phyloP scores from a whole-genome alignment of 345 rosid genomes.

The Melastoma malabathricum region DNA sequence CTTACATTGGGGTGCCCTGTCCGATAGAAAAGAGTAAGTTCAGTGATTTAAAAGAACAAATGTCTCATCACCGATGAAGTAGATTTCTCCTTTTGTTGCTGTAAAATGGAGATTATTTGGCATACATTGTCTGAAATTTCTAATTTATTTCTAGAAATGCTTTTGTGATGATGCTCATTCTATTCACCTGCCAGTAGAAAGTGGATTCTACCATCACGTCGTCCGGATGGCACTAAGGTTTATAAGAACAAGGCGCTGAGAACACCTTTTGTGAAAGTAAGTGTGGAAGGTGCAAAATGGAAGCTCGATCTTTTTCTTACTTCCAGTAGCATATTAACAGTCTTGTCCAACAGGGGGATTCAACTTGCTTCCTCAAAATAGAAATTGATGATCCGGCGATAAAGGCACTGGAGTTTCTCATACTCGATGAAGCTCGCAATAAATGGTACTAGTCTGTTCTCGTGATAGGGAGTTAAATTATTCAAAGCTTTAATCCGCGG shows the following conservation, averaged over 20 bases:
- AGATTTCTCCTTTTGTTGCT: no score
- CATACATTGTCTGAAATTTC: no score
- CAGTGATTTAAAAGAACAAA: not conserved
- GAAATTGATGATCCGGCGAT: constrained; percentile 72
- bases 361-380: constrained; percentile 44
- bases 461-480: constrained; percentile 7
- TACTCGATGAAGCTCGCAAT: constrained; percentile 68
- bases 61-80: no score
- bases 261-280: constrained; percentile 73
- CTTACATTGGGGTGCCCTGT: constrained; percentile 86
- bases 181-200: constrained; percentile 31
- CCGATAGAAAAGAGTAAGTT: constrained; percentile 58
- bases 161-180: no score
- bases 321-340: not conserved
- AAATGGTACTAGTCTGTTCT: constrained; percentile 43
- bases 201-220: constrained; percentile 76
- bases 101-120: no score
- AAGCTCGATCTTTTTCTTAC: no score
- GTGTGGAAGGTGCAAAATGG: constrained; percentile 6
- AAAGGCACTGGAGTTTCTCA: constrained; percentile 81
- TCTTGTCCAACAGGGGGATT: constrained; percentile 41
- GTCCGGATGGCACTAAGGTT: constrained; percentile 65
- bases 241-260: constrained; percentile 89
- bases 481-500: not conserved
- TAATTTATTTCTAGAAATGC: no score